These are phyloP conservation scores for Beauveria sp. DNA, from an alignment of 2,329 filamentous ascomycete genomes.

Conservation along the genomic window DNA sequence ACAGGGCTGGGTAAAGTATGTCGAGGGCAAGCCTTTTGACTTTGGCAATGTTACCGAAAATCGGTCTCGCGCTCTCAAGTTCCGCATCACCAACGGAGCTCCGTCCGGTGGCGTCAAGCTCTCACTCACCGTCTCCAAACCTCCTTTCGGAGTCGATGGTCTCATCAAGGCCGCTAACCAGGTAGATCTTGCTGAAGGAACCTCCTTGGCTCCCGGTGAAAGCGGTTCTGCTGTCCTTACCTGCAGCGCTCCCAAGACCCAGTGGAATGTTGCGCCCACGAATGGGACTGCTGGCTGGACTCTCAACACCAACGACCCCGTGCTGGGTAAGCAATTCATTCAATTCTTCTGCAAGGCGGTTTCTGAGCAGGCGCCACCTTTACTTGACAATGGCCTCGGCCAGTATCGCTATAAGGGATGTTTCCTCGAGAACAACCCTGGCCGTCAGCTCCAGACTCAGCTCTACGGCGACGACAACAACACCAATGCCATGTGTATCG, in stretches of 20 bases:
- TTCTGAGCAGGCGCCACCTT: slow-evolving; percentile 43
- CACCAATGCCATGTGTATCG: slow-evolving; percentile 39
- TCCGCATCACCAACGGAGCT: slow-evolving; percentile 47
- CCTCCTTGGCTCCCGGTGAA: slow-evolving; percentile 38
- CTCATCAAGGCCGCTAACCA: slow-evolving; percentile 47
- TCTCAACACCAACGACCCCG: slow-evolving; percentile 48
- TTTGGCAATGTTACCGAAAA: slow-evolving; percentile 51
- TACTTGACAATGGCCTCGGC: slow-evolving; percentile 34
- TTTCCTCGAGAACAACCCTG: slow-evolving; percentile 48
- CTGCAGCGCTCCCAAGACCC: slow-evolving; percentile 48
- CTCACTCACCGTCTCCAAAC: slow-evolving; percentile 52
- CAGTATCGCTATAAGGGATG: slow-evolving; percentile 48
- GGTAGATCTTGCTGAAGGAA: slow-evolving; percentile 51
- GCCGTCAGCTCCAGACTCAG: slow-evolving; percentile 39
- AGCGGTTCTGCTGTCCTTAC: slow-evolving; percentile 44
- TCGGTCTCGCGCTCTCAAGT: slow-evolving; percentile 35
- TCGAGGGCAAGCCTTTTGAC: slow-evolving; percentile 35
- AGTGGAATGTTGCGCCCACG: slow-evolving; percentile 48
- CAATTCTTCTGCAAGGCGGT: slow-evolving; percentile 45
- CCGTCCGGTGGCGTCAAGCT: slow-evolving; percentile 36
- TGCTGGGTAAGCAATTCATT: slow-evolving; percentile 43
- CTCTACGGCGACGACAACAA: slow-evolving; percentile 33
- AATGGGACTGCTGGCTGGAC: slow-evolving; percentile 43
- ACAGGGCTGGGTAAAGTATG: slow-evolving; percentile 41
- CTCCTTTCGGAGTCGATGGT: slow-evolving; percentile 47